phyloP scores from a whole-genome alignment of 2,329 filamentous ascomycete genomes.

The Fusarium clavum region DNA sequence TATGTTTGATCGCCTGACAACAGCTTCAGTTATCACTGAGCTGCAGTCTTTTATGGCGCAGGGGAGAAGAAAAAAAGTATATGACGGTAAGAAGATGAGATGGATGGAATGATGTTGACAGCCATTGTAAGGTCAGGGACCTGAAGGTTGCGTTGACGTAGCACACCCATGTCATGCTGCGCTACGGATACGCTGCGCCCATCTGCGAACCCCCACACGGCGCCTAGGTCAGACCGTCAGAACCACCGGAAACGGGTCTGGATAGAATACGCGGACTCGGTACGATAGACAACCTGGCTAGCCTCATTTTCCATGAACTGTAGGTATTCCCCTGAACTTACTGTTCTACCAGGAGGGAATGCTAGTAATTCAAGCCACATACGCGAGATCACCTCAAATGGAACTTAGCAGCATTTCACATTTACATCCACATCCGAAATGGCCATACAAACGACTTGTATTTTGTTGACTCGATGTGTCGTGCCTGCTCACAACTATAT shows the following conservation, averaged over 20 bases:
- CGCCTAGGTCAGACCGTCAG: slow-evolving; percentile 13
- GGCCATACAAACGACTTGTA: slow-evolving; percentile 44
- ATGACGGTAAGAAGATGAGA: slow-evolving; percentile 35
- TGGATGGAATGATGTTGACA: slow-evolving; percentile 41
- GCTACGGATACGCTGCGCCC: neutral
- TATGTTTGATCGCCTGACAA: slow-evolving; percentile 35
- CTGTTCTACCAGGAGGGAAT: neutral
- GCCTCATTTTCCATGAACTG: slow-evolving; percentile 1
- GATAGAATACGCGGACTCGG: slow-evolving; percentile 17
- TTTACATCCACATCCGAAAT: slow-evolving; percentile 6
- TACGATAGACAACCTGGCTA: slow-evolving; percentile 18
- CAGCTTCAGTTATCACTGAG: slow-evolving; percentile 46
- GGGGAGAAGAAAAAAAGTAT: slow-evolving; percentile 13
- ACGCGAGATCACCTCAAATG: neutral
- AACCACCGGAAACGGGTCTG: slow-evolving; percentile 22
- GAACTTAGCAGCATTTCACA: slow-evolving; percentile 13
- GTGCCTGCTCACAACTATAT: slow-evolving; percentile 38
- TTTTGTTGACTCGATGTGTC: slow-evolving; percentile 43
- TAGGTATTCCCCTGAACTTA: neutral
- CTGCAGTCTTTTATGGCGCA: slow-evolving; percentile 41
- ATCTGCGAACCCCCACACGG: slow-evolving; percentile 21
- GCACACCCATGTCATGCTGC: slow-evolving; percentile 23
- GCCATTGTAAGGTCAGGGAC: slow-evolving; percentile 14
- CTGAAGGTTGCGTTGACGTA: slow-evolving; percentile 27
- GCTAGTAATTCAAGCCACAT: neutral